These are phyloP conservation scores for Apophysomyces ossiformis DNA, from an alignment of 371 early-diverging fungal species.

Conservation along the genomic window DNA sequence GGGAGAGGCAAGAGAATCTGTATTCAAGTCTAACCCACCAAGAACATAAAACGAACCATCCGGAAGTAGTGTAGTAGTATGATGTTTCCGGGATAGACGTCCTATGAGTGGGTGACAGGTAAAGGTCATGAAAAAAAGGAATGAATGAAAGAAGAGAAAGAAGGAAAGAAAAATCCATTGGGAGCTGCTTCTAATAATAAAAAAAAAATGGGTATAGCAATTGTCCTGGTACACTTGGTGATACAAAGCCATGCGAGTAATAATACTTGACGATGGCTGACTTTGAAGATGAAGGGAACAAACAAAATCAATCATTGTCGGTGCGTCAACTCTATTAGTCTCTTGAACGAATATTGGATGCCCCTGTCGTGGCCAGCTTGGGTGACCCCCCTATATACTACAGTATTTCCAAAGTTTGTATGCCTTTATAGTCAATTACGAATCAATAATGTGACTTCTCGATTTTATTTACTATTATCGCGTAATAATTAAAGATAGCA, in stretches of 20 bases:
- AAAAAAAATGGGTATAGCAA: neutral
- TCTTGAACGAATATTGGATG: no score
- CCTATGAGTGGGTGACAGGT: constrained; percentile 1
- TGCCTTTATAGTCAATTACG: no score
- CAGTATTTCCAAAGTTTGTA: no score
- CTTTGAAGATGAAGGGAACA: neutral
- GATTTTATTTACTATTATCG: no score
- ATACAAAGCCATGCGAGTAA: constrained; percentile 7
- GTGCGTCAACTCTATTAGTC: neutral
- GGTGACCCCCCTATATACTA: no score
- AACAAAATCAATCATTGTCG: neutral
- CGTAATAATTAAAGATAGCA: no score
- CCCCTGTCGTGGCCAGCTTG: no score
- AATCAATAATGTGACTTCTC: no score
- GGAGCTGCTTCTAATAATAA: neutral
- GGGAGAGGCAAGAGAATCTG: neutral
- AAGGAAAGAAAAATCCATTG: neutral
- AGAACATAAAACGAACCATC: neutral
- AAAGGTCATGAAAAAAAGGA: constrained; percentile 10
- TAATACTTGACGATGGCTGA: constrained; percentile 4
- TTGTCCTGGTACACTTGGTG: neutral
- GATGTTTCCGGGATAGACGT: constrained; percentile 1
- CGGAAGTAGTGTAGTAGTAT: neutral
- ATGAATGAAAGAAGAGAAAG: neutral
- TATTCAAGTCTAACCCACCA: neutral